A percentile compares a stretch with the other conserved stretches of the same genome.
These are phyloP conservation scores for Piloderma croceum DNA, from an alignment of 768 basidiomycete species.

Conservation along the genomic window DNA sequence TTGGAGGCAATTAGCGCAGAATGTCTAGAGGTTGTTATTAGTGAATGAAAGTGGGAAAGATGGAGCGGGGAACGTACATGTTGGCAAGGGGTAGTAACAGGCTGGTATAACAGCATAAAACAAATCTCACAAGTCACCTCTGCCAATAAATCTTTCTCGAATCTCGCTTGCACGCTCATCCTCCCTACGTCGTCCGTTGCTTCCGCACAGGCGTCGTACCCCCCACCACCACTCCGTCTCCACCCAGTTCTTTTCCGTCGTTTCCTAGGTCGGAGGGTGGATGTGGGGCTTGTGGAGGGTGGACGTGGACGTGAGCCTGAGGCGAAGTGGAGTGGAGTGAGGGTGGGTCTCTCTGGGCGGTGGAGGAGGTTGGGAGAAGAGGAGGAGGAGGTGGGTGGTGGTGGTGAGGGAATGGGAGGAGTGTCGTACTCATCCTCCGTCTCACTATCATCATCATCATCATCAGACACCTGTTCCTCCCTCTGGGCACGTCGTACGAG, in stretches of 20 bases:
- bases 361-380: conserved; percentile 28
- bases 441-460: conserved; percentile 28
- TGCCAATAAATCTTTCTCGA: conserved; percentile 35
- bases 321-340: conserved; percentile 6
- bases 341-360: background rate
- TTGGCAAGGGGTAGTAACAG: conserved; percentile 91
- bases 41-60: conserved; percentile 3
- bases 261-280: too few relatives aligned
- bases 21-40: conserved; percentile 52
- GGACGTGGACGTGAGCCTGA: conserved; percentile 15
- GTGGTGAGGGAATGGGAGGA: conserved; percentile 5
- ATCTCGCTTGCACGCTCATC: conserved; percentile 45
- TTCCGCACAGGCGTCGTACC: too few relatives aligned
- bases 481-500: conserved; percentile 31
- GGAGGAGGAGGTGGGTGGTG: conserved; percentile 30
- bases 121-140: conserved; percentile 92
- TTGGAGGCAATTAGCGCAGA: conserved; percentile 84
- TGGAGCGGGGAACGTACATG: conserved; percentile 53
- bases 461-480: conserved; percentile 8
- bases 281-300: conserved; percentile 29
- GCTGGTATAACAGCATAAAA: conserved; percentile 74
- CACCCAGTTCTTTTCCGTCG: too few relatives aligned
- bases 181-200: too few relatives aligned
- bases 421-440: conserved; percentile 23
- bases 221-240: too few relatives aligned